Conservation (phyloP, 1,284 basidiomycete species). For the Coniferiporia weirii region DNA sequence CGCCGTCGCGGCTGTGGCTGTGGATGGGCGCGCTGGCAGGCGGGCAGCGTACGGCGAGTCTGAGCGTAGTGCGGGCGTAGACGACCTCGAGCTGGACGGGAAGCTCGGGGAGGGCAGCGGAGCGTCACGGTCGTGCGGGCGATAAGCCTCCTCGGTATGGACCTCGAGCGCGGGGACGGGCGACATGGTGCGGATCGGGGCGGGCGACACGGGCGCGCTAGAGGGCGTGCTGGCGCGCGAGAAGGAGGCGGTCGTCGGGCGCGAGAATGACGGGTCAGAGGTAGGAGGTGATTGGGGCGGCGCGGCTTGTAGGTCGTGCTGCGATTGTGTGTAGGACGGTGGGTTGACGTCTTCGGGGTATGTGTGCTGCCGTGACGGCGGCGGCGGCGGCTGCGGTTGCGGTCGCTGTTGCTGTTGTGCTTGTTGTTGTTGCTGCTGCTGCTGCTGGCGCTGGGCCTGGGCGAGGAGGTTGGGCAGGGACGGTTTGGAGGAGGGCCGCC, state of each 20-base stretch:
- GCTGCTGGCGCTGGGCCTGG: neutral
- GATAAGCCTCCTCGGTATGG: no score
- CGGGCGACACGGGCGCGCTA: slow-evolving; percentile 2
- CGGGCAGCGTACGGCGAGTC: neutral
- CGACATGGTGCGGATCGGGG: no score
- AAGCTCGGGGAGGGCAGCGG: neutral
- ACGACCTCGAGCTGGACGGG: slow-evolving; percentile 9
- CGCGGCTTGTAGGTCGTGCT: slow-evolving; percentile 4
- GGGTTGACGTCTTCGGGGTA: neutral
- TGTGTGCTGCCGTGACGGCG: neutral
- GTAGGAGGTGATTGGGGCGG: neutral
- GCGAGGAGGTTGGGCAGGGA: slow-evolving; percentile 3
- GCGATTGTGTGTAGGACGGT: slow-evolving; percentile 9
- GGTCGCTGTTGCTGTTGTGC: neutral
- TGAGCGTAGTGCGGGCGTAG: slow-evolving; percentile 1
- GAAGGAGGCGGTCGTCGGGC: no score
- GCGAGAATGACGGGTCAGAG: no score
- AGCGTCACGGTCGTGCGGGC: no score
- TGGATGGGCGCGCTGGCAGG: neutral
- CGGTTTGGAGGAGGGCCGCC: slow-evolving; percentile 10
- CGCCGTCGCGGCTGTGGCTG: slow-evolving; percentile 1
- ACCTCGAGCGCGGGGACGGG: neutral
- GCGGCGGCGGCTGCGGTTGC: neutral
- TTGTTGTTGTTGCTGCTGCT: neutral
- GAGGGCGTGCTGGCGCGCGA: slow-evolving; percentile 1